Conservation (phyloP, 2,329 filamentous ascomycete species). For the Pseudocercospora vitis region DNA sequence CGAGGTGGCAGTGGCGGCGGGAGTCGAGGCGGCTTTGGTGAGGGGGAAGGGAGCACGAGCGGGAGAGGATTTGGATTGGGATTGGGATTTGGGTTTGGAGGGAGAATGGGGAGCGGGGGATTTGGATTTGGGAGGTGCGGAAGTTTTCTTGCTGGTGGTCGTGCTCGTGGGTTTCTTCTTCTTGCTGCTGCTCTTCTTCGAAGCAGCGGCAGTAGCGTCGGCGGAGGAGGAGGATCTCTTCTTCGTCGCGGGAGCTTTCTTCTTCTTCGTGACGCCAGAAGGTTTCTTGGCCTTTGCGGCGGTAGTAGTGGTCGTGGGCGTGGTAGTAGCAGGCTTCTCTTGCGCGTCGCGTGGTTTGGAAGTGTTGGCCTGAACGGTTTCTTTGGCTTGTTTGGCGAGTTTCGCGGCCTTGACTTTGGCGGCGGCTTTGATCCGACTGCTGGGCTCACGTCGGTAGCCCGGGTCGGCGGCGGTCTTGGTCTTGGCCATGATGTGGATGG, state of each 20-base stretch:
- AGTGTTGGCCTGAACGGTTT: neutral
- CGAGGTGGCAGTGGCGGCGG: neutral
- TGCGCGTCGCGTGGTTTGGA: conserved; percentile 3
- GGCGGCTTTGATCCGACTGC: neutral
- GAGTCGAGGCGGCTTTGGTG: no score
- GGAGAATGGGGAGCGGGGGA: no score
- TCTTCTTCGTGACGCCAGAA: neutral
- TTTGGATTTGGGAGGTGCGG: no score
- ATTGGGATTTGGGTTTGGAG: no score
- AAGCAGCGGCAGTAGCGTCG: neutral
- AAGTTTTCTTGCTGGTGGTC: neutral
- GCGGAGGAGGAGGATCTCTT: no score
- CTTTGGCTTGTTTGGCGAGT: neutral
- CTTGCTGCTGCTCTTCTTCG: neutral
- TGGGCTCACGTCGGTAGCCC: neutral
- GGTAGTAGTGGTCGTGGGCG: neutral
- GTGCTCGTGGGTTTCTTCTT: neutral
- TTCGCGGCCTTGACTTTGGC: conserved; percentile 7
- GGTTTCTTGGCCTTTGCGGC: neutral
- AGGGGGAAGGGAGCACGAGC: no score
- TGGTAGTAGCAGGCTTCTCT: neutral
- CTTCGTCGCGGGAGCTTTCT: neutral
- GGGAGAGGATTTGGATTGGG: no score
- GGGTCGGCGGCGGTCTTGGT: neutral
- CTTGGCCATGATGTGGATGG: neutral